A percentile compares a stretch with the other conserved stretches of the same genome.
Evolutionary conservation across 192 early-diverging fungal species (phyloP).

Genomic region (Spinellus fusiger): DNA sequence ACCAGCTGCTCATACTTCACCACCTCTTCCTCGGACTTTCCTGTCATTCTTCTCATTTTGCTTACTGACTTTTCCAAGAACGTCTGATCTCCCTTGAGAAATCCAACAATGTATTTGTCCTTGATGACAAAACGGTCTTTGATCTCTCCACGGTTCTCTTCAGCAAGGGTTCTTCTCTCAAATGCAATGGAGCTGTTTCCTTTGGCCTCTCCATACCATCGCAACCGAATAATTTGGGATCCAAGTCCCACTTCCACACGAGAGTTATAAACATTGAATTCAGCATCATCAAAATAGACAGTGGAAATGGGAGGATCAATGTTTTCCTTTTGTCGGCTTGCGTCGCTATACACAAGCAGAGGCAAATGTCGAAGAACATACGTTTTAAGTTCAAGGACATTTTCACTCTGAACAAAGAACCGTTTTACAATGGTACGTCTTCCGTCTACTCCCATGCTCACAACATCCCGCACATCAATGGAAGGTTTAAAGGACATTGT

Average conservation of each 20-base stretch:
- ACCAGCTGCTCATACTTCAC: slow-evolving; percentile 62
- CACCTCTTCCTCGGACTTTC: slow-evolving; percentile 71
- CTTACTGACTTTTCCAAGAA: slow-evolving; percentile 62
- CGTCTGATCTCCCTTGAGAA: slow-evolving; percentile 70
- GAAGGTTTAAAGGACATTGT: slow-evolving; percentile 31
- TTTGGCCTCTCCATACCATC: slow-evolving; percentile 78
- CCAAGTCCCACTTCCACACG: slow-evolving; percentile 85
- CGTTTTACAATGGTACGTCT: slow-evolving; percentile 18
- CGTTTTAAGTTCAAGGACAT: slow-evolving; percentile 91
- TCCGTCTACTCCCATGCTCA: neutral
- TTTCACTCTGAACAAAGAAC: slow-evolving; percentile 95
- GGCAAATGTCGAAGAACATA: slow-evolving; percentile 87
- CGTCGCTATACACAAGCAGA: slow-evolving; percentile 82
- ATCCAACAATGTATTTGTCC: slow-evolving; percentile 87
- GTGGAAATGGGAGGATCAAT: slow-evolving; percentile 88
- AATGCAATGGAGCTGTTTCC: slow-evolving; percentile 19
- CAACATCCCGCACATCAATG: neutral
- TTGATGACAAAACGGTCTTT: slow-evolving; percentile 91
- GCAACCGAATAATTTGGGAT: slow-evolving; percentile 83
- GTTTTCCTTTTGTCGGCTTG: slow-evolving; percentile 44
- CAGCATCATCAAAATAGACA: slow-evolving; percentile 89
- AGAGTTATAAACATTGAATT: slow-evolving; percentile 82
- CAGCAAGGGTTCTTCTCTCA: slow-evolving; percentile 71
- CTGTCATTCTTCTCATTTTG: slow-evolving; percentile 69
- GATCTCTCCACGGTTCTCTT: slow-evolving; percentile 84